Percentiles rank a stretch among this genome's conserved stretches.
These are phyloP conservation scores for Leishmania arabica DNA, from an alignment of 208 protist genomes.

Conservation along the genomic window DNA sequence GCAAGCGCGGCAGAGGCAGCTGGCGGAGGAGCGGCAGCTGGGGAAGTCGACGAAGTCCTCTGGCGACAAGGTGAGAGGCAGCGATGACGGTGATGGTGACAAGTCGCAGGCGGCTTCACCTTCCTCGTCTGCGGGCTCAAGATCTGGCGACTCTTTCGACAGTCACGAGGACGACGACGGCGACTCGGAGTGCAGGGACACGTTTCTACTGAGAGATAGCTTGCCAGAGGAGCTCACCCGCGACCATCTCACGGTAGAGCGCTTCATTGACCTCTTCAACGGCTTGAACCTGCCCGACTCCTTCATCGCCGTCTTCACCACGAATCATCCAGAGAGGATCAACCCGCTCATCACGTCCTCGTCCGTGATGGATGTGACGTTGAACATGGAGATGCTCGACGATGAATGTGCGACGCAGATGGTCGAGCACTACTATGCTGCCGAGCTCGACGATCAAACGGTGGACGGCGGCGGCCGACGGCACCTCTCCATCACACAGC, in stretches of 20 bases:
- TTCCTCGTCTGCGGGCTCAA: neutral
- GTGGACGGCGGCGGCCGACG: neutral
- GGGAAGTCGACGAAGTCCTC: conserved; percentile 1
- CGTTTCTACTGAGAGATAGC: conserved; percentile 13
- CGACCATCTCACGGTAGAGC: conserved; percentile 80
- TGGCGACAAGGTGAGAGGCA: neutral
- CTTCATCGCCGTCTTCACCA: conserved; percentile 91
- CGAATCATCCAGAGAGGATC: conserved; percentile 87
- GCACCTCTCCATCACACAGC: conserved; percentile 19
- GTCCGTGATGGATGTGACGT: conserved; percentile 64
- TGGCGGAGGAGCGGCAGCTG: neutral
- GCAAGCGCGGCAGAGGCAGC: conserved; percentile 12
- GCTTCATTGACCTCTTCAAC: conserved; percentile 89
- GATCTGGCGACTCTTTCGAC: neutral
- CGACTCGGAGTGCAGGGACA: conserved; percentile 9
- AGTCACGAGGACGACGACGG: conserved; percentile 19
- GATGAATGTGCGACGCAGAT: conserved; percentile 47
- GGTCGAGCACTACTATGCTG: conserved; percentile 63
- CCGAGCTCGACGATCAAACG: conserved; percentile 16
- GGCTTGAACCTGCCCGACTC: conserved; percentile 76
- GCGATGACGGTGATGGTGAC: neutral
- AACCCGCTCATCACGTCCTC: conserved; percentile 60
- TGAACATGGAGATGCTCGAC: conserved; percentile 69
- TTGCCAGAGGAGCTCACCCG: conserved; percentile 29
- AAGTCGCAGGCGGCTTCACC: neutral